These are phyloP conservation scores for Fraxinus quadrangulata DNA, from an alignment of 257 asterid species.

Conservation along the genomic window DNA sequence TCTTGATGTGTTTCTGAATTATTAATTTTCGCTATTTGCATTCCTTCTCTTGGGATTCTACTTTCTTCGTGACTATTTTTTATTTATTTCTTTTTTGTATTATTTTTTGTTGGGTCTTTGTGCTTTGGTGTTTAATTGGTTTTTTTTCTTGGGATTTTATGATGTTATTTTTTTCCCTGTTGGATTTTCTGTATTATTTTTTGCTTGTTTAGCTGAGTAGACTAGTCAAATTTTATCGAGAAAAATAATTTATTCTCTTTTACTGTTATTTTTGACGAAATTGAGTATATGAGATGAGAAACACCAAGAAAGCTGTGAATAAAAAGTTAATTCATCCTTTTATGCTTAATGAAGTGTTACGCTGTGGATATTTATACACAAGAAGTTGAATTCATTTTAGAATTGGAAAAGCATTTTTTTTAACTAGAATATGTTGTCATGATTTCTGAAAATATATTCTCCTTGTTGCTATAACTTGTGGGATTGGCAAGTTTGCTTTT, in stretches of 20 bases:
- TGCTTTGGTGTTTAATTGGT: constrained; percentile 5
- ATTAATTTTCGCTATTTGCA: background rate
- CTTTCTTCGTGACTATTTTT: constrained; percentile 6
- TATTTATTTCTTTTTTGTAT: background rate
- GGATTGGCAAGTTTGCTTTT: background rate
- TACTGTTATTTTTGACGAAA: background rate
- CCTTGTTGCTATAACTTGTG: background rate
- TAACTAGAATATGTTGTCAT: background rate
- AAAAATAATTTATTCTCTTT: constrained; percentile 13
- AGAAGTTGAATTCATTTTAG: background rate
- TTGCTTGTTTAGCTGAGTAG: constrained; percentile 18
- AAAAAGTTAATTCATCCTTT: background rate
- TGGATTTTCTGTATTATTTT: background rate
- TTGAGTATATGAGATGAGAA: background rate
- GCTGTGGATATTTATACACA: background rate
- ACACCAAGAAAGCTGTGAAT: background rate
- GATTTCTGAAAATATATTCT: background rate
- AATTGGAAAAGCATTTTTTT: background rate
- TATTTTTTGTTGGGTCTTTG: background rate
- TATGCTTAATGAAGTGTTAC: background rate
- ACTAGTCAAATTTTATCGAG: constrained; percentile 8
- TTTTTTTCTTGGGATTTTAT: background rate
- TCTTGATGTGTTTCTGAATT: constrained; percentile 16
- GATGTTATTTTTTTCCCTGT: background rate
- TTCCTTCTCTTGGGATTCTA: background rate